Evolutionary conservation across 495 filamentous ascomycete species (phyloP).

Genomic region (Aspergillus homomorphus): DNA sequence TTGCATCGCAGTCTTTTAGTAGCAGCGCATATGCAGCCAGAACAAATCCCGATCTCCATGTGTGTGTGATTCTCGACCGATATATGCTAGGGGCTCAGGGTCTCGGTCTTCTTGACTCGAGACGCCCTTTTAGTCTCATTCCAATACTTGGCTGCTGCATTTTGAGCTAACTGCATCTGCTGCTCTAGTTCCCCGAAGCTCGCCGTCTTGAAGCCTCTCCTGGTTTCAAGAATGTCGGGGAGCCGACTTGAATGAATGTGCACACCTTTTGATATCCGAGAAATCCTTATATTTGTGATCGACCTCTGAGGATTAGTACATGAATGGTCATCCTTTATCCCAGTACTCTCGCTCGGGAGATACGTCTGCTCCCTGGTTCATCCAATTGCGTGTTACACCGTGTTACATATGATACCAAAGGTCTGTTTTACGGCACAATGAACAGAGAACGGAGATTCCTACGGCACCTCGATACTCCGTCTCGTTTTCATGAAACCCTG

Average conservation of each 20-base stretch:
- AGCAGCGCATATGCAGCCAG: not conserved
- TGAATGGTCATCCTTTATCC: too few relatives aligned
- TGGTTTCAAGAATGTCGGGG: not conserved
- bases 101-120: not conserved
- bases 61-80: not conserved
- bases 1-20: not conserved
- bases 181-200: not conserved
- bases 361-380: too few relatives aligned
- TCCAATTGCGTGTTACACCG: too few relatives aligned
- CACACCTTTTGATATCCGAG: too few relatives aligned
- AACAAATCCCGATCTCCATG: not conserved
- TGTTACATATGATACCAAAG: too few relatives aligned
- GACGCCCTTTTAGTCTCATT: not conserved
- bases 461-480: too few relatives aligned
- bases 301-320: too few relatives aligned
- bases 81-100: not conserved
- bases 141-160: not conserved
- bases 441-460: too few relatives aligned
- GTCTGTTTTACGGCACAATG: too few relatives aligned
- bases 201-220: not conserved
- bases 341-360: too few relatives aligned
- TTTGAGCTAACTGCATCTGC: not conserved
- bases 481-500: too few relatives aligned
- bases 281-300: too few relatives aligned
- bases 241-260: not conserved